phyloP scores from a whole-genome alignment of 192 early-diverging fungal genomes.

The Entomortierella chlamydospora region DNA sequence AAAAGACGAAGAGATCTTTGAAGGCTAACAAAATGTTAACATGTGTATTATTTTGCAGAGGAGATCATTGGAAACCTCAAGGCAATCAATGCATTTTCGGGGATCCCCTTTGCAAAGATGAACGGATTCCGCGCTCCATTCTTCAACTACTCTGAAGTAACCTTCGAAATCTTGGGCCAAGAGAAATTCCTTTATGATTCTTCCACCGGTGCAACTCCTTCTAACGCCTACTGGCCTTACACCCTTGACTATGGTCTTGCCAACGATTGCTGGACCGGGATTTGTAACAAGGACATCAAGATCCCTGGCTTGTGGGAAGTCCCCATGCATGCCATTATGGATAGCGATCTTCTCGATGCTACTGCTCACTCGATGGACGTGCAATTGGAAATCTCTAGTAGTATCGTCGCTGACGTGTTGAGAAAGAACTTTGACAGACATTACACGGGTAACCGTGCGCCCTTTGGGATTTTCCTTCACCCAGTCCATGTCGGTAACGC shows the following conservation, averaged over 20 bases:
- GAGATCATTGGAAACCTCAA: constrained; percentile 52
- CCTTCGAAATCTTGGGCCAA: constrained; percentile 57
- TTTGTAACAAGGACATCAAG: constrained; percentile 57
- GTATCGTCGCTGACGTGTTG: constrained; percentile 58
- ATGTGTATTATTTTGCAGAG: constrained; percentile 12
- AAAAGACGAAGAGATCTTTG: no score
- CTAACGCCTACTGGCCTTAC: constrained; percentile 73
- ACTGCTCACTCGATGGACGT: constrained; percentile 57
- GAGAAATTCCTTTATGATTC: constrained; percentile 67
- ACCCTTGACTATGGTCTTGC: constrained; percentile 73
- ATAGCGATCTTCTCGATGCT: constrained; percentile 22
- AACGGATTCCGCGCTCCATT: constrained; percentile 75
- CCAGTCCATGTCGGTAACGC: constrained; percentile 58
- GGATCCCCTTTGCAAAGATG: constrained; percentile 68
- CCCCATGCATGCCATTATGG: constrained; percentile 70
- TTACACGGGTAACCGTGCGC: constrained; percentile 60
- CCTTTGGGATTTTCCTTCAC: constrained; percentile 62
- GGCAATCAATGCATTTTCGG: constrained; percentile 64
- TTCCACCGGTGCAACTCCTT: constrained; percentile 57
- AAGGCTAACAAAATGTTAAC: no score
- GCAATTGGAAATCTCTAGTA: constrained; percentile 57
- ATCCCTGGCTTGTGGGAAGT: constrained; percentile 75
- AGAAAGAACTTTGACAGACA: constrained; percentile 66
- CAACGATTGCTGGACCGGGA: constrained; percentile 68
- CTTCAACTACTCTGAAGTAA: constrained; percentile 64